Evolutionary conservation across 164 flowering plant species (phyloP).

Genomic region (Magnolia officinalis): DNA sequence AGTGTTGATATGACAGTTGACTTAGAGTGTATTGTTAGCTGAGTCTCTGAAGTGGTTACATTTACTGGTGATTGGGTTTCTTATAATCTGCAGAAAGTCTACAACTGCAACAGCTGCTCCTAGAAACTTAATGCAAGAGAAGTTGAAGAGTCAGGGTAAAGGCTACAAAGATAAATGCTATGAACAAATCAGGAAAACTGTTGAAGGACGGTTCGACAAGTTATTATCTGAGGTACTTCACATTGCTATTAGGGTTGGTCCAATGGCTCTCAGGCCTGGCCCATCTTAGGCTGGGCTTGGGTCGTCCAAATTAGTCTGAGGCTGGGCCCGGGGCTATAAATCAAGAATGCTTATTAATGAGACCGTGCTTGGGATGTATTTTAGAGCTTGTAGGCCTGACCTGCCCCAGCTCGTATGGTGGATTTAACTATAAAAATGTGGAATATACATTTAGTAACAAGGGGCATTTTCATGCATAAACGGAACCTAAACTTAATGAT

Average conservation of each 20-base stretch:
- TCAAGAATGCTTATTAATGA: too few species aligned
- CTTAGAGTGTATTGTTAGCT: neutral
- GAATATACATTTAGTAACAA: too few species aligned
- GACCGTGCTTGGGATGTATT: too few species aligned
- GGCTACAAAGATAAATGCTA: conserved; percentile 97
- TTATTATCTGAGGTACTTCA: conserved; percentile 67
- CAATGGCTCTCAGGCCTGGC: neutral
- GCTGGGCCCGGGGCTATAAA: too few species aligned
- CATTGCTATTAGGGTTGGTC: neutral
- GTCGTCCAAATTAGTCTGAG: too few species aligned
- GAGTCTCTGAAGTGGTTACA: conserved; percentile 6
- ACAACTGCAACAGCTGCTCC: conserved; percentile 51
- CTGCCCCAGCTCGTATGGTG: too few species aligned
- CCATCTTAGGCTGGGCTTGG: too few species aligned
- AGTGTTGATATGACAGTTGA: neutral
- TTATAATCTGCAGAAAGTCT: conserved; percentile 47
- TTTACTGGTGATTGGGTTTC: conserved; percentile 1
- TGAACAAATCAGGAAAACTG: conserved; percentile 83
- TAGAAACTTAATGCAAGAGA: conserved; percentile 58
- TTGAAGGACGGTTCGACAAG: conserved; percentile 74
- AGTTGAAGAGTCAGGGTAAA: conserved; percentile 82
- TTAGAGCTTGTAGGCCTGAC: too few species aligned
- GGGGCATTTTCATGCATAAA: too few species aligned
- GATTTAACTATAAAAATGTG: too few species aligned
- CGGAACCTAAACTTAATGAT: too few species aligned